phyloP scores from a whole-genome alignment of 768 basidiomycete genomes.

The Daedaleopsis sinensis region DNA sequence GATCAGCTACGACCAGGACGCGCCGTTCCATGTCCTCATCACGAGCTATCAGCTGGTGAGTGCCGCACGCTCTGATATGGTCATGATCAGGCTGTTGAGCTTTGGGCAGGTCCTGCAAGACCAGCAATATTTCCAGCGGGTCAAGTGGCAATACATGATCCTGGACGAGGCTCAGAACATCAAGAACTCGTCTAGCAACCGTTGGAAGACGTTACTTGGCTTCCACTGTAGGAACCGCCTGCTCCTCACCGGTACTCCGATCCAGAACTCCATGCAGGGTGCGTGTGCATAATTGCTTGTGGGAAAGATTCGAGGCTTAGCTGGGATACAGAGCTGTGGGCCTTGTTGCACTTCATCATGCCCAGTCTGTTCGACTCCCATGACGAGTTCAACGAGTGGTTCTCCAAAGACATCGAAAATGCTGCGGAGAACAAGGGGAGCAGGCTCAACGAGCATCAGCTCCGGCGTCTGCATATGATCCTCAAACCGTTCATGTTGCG shows the following conservation, averaged over 20 bases:
- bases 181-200: slow-evolving; percentile 93
- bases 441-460: slow-evolving; percentile 92
- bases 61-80: slow-evolving; percentile 10
- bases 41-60: slow-evolving; percentile 94
- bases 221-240: slow-evolving; percentile 96
- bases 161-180: slow-evolving; percentile 99
- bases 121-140: slow-evolving; percentile 95
- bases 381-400: slow-evolving; percentile 99
- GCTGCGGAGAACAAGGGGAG: slow-evolving; percentile 89
- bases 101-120: slow-evolving; percentile 81
- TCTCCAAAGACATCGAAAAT: slow-evolving; percentile 98
- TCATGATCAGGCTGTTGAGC: neutral
- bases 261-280: slow-evolving; percentile 99
- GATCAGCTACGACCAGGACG: slow-evolving; percentile 92
- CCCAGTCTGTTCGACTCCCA: slow-evolving; percentile 98
- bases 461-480: slow-evolving; percentile 96
- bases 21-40: slow-evolving; percentile 95
- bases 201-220: slow-evolving; percentile 96
- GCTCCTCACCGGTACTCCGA: slow-evolving; percentile 94
- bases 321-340: slow-evolving; percentile 82
- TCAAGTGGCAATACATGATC: slow-evolving; percentile 99
- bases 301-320: neutral
- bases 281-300: slow-evolving; percentile 19
- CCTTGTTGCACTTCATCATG: slow-evolving; percentile 99
- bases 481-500: slow-evolving; percentile 99